These are phyloP conservation scores for Colletotrichum acutatum DNA, from an alignment of 2,329 filamentous ascomycete genomes.

Conservation along the genomic window DNA sequence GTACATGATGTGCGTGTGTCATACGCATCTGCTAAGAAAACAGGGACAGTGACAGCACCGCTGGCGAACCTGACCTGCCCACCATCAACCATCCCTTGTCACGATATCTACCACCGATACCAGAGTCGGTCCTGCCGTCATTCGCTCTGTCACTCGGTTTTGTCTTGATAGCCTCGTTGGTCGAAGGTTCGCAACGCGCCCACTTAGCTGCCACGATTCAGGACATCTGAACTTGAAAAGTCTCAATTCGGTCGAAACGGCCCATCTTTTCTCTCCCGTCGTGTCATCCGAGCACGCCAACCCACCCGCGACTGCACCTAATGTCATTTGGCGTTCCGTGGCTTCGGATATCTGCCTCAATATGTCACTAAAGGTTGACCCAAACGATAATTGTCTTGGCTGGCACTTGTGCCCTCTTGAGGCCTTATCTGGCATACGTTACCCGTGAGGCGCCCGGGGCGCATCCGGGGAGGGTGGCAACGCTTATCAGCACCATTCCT, in stretches of 20 bases:
- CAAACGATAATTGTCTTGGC: background rate
- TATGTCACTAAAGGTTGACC: constrained; percentile 22
- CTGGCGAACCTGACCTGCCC: background rate
- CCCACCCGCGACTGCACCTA: background rate
- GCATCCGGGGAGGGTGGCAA: background rate
- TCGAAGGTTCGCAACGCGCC: background rate
- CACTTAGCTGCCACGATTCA: background rate
- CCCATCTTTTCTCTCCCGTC: background rate
- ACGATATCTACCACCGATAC: constrained; percentile 17
- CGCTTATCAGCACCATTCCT: background rate
- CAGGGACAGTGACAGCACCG: background rate
- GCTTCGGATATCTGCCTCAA: constrained; percentile 33
- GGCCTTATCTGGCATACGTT: constrained; percentile 8
- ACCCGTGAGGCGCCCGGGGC: background rate
- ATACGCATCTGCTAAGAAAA: constrained; percentile 21
- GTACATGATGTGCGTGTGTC: constrained; percentile 2
- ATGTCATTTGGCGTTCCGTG: constrained; percentile 6
- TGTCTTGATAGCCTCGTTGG: constrained; percentile 13
- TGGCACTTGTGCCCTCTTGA: background rate
- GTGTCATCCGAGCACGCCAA: constrained; percentile 4
- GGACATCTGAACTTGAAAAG: background rate
- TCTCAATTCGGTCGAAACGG: constrained; percentile 1
- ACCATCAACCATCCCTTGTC: background rate
- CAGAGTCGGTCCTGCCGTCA: constrained; percentile 4
- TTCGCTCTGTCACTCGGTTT: constrained; percentile 1